These are phyloP conservation scores for Termitomyces sp. DNA, from an alignment of 768 basidiomycete species.

Conservation along the genomic window DNA sequence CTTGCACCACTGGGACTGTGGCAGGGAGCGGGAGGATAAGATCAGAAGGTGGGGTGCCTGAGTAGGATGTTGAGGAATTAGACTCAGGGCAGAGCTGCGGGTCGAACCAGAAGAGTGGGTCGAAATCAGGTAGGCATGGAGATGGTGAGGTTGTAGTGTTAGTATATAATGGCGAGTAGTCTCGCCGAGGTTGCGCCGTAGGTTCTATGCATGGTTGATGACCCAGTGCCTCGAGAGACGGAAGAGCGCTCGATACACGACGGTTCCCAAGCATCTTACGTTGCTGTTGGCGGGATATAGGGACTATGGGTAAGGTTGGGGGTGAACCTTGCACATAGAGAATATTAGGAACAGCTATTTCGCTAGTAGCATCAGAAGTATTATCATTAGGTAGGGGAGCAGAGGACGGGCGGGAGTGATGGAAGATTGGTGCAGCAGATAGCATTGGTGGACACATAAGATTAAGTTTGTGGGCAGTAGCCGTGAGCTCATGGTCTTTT, in stretches of 20 bases:
- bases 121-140: slow-evolving; percentile 6
- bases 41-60: slow-evolving; percentile 35
- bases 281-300: slow-evolving; percentile 39
- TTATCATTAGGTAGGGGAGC: no score
- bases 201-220: slow-evolving; percentile 37
- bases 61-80: slow-evolving; percentile 36
- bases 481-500: slow-evolving; percentile 63
- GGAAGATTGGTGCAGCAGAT: no score
- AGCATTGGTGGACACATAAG: slow-evolving; percentile 12
- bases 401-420: no score
- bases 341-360: no score
- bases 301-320: slow-evolving; percentile 37
- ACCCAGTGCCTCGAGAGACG: slow-evolving; percentile 31
- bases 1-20: slow-evolving; percentile 14
- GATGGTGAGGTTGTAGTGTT: slow-evolving; percentile 10
- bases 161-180: slow-evolving; percentile 36
- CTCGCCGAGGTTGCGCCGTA: slow-evolving; percentile 31
- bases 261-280: slow-evolving; percentile 40
- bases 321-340: slow-evolving; percentile 40
- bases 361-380: no score
- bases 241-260: slow-evolving; percentile 45
- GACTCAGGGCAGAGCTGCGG: slow-evolving; percentile 10
- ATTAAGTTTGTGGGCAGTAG: slow-evolving; percentile 53
- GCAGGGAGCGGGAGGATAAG: neutral
- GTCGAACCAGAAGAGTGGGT: slow-evolving; percentile 12